A percentile compares a stretch with the other conserved stretches of the same genome.
phyloP scores from a whole-genome alignment of 305 asterid species.

The Fraxinus floribunda region DNA sequence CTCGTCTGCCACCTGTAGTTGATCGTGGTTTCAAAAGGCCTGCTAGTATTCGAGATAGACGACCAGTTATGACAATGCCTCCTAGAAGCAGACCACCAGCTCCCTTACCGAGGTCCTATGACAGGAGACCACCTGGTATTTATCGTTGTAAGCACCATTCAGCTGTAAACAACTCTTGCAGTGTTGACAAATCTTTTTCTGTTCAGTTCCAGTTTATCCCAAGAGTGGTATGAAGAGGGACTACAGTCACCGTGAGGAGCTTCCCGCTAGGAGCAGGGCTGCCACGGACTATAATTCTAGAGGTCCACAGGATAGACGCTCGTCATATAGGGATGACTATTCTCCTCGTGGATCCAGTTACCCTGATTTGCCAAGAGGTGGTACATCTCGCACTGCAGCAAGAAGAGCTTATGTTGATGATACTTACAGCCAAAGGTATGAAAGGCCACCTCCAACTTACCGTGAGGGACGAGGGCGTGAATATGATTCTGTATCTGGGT shows the following conservation, averaged over 20 bases:
- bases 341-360: conserved; percentile 69
- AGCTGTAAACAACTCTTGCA: conserved; percentile 7
- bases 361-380: conserved; percentile 73
- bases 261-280: conserved; percentile 78
- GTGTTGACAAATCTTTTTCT: conserved; percentile 13
- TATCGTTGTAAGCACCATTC: neutral
- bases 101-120: conserved; percentile 78
- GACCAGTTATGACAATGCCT: conserved; percentile 60
- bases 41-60: conserved; percentile 59
- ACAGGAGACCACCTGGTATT: conserved; percentile 90
- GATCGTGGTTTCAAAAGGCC: conserved; percentile 73
- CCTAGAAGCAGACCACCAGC: conserved; percentile 72
- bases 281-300: conserved; percentile 59
- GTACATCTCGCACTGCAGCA: conserved; percentile 53
- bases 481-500: conserved; percentile 72
- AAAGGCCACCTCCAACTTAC: conserved; percentile 83
- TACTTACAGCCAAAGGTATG: conserved; percentile 75
- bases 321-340: conserved; percentile 72
- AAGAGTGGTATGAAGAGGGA: conserved; percentile 71
- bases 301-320: conserved; percentile 61
- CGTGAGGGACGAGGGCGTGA: conserved; percentile 73
- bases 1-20: conserved; percentile 58
- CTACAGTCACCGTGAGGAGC: conserved; percentile 70
- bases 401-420: conserved; percentile 86
- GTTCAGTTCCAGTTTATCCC: conserved; percentile 68